These are phyloP conservation scores for Circinella minor DNA, from an alignment of 371 early-diverging fungal genomes.

Conservation along the genomic window DNA sequence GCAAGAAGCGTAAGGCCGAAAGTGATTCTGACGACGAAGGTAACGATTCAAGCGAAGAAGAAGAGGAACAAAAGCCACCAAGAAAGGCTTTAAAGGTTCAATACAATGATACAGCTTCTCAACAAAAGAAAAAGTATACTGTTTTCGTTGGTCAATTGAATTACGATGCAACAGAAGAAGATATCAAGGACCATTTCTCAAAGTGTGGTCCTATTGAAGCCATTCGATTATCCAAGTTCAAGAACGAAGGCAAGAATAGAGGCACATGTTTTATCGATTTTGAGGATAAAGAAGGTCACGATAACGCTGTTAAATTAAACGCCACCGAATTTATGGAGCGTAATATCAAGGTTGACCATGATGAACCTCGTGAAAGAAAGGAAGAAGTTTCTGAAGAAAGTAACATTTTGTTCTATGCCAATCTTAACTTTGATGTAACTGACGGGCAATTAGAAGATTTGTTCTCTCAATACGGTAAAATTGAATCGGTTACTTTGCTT, in stretches of 20 bases:
- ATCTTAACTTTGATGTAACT: neutral
- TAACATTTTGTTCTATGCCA: neutral
- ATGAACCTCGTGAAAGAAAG: slow-evolving; percentile 2
- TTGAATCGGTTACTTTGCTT: neutral
- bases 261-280: slow-evolving; percentile 3
- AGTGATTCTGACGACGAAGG: neutral
- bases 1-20: slow-evolving; percentile 8
- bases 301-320: neutral
- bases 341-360: neutral
- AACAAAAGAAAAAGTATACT: neutral
- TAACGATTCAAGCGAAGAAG: too few species aligned
- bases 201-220: neutral
- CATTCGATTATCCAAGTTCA: neutral
- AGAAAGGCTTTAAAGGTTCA: neutral
- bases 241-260: neutral
- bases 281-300: slow-evolving; percentile 1
- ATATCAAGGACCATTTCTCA: neutral
- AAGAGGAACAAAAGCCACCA: neutral
- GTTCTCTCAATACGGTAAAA: neutral
- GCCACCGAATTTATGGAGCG: neutral
- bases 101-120: neutral
- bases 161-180: neutral
- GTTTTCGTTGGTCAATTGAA: neutral
- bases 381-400: neutral
- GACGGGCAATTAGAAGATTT: neutral